A percentile compares a stretch with the other conserved stretches of the same genome.
Evolutionary conservation across 768 basidiomycete species (phyloP).

Genomic region (Stropharia rugosoannulata): DNA sequence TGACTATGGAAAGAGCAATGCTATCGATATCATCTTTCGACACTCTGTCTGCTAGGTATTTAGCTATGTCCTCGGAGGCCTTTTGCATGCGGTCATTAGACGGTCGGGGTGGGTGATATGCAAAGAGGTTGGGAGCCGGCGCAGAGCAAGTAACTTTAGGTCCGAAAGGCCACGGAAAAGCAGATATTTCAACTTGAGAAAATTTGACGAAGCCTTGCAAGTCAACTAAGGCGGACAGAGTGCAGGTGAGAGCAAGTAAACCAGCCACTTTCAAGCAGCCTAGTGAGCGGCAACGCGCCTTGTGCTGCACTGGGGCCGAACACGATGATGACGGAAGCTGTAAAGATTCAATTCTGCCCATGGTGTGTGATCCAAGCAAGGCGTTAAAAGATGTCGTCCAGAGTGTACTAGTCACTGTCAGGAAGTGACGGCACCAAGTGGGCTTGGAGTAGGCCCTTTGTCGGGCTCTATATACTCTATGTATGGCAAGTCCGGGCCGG

Average conservation of each 20-base stretch:
- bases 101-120: conserved; percentile 23
- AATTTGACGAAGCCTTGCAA: neutral
- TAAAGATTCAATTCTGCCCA: neutral
- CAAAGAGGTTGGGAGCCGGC: conserved; percentile 27
- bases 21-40: conserved; percentile 43
- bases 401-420: no score
- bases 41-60: conserved; percentile 25
- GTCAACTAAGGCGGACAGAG: neutral
- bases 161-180: neutral
- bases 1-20: conserved; percentile 49
- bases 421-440: no score
- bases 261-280: neutral
- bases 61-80: conserved; percentile 23
- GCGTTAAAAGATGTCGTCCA: neutral
- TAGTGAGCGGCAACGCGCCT: neutral
- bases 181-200: neutral
- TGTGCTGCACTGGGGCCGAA: neutral
- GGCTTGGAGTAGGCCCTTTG: no score
- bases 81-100: conserved; percentile 19
- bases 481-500: no score
- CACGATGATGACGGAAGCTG: neutral
- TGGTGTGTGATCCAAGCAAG: neutral
- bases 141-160: conserved; percentile 14
- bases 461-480: no score
- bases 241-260: neutral